Evolutionary conservation across 2,329 filamentous ascomycete genomes (phyloP).

Genomic region (Neonectria hederae): DNA sequence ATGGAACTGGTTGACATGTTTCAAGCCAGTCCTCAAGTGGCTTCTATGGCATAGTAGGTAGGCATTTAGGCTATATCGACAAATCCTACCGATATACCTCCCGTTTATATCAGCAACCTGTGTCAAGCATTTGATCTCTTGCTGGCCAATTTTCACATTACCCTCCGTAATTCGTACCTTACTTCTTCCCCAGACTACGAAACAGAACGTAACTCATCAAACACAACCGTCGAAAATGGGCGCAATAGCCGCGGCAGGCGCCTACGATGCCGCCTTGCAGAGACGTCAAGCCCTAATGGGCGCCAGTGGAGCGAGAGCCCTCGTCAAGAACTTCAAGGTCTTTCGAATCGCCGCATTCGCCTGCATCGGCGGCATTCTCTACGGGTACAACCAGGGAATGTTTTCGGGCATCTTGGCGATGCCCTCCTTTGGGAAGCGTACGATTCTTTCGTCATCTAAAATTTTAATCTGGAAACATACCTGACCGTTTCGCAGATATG

Average conservation of each 20-base stretch:
- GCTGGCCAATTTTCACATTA: not conserved
- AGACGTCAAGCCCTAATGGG: slow-evolving; percentile 65
- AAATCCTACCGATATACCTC: not conserved
- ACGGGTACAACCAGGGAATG: slow-evolving; percentile 78
- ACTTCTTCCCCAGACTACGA: not conserved
- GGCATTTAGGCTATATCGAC: not conserved
- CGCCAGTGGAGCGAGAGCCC: slow-evolving; percentile 58
- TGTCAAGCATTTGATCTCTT: not conserved
- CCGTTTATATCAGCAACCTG: not conserved
- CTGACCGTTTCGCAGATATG: slow-evolving; percentile 57
- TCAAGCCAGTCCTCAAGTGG: not conserved
- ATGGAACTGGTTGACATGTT: not conserved
- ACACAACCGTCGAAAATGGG: slow-evolving; percentile 5
- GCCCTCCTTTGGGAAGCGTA: slow-evolving; percentile 62
- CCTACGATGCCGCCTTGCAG: slow-evolving; percentile 62
- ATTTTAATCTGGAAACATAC: slow-evolving; percentile 4
- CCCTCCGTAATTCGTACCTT: not conserved
- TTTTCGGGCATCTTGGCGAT: slow-evolving; percentile 69
- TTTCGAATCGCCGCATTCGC: slow-evolving; percentile 70
- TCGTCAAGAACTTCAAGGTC: slow-evolving; percentile 69
- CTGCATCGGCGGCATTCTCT: slow-evolving; percentile 69
- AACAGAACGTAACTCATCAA: not conserved
- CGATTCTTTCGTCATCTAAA: slow-evolving; percentile 35
- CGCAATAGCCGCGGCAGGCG: slow-evolving; percentile 13
- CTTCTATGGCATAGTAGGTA: not conserved